Conservation (phyloP, 768 basidiomycete species). For the Boletus subparvulus region DNA sequence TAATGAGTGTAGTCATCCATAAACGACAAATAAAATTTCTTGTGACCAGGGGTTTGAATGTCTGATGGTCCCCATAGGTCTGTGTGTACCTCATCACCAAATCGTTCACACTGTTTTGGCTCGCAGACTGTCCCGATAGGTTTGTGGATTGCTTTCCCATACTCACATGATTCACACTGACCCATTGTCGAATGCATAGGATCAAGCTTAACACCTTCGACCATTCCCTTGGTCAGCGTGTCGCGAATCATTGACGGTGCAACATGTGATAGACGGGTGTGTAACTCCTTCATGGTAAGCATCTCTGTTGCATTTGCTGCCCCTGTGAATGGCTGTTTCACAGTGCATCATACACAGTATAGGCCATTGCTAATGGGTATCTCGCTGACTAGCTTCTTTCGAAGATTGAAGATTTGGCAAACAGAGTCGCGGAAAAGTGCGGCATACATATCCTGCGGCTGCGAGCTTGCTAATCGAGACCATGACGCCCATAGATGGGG, state of each 20-base stretch:
- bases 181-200: no score
- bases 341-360: no score
- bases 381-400: no score
- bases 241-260: no score
- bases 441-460: neutral
- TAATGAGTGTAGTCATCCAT: neutral
- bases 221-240: no score
- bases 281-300: no score
- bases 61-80: neutral
- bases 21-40: neutral
- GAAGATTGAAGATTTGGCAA: neutral
- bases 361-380: no score
- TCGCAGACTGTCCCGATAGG: neutral
- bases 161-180: neutral
- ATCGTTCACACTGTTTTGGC: accelerated
- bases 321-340: no score
- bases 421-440: neutral
- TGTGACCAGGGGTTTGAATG: neutral
- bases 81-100: neutral
- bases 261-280: no score
- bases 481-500: neutral
- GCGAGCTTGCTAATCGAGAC: neutral
- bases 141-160: neutral
- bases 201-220: no score
- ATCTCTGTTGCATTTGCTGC: no score